Conservation (phyloP, 2,329 filamentous ascomycete genomes). For the Cercospora zeina region DNA sequence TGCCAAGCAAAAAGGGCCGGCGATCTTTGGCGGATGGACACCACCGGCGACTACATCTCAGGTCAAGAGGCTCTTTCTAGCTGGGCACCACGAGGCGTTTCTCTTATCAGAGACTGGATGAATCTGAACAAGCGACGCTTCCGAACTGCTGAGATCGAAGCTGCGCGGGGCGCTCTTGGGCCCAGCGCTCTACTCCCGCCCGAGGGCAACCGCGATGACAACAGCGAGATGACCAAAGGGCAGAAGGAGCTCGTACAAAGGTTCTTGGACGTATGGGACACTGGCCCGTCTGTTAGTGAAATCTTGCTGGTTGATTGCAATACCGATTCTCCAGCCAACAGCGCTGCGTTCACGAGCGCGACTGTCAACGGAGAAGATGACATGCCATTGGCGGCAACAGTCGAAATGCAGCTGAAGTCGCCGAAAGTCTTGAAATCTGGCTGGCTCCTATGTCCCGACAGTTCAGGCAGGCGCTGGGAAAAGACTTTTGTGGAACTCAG, state of each 20-base stretch:
- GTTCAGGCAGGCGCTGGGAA: conserved; percentile 79
- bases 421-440: conserved; percentile 72
- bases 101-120: conserved; percentile 86
- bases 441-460: conserved; percentile 77
- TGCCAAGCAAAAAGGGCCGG: conserved; percentile 87
- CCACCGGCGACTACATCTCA: conserved; percentile 91
- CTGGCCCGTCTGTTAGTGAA: conserved; percentile 46
- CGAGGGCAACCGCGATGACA: conserved; percentile 32
- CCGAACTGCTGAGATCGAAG: conserved; percentile 77
- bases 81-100: conserved; percentile 88
- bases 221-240: conserved; percentile 32
- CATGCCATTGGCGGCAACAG: conserved; percentile 70
- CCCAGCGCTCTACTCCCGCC: conserved; percentile 49
- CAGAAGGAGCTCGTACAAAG: conserved; percentile 51
- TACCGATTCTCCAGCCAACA: conserved; percentile 68
- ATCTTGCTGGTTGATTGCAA: conserved; percentile 52
- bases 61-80: conserved; percentile 82
- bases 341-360: conserved; percentile 47
- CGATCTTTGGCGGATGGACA: conserved; percentile 95
- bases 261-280: conserved; percentile 65
- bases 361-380: conserved; percentile 38
- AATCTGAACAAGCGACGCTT: conserved; percentile 69
- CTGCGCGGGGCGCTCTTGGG: conserved; percentile 63
- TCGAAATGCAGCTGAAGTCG: conserved; percentile 78
- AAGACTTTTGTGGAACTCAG: conserved; percentile 91